phyloP scores from a whole-genome alignment of 768 basidiomycete genomes.

The Clitopilus hobsonii region DNA sequence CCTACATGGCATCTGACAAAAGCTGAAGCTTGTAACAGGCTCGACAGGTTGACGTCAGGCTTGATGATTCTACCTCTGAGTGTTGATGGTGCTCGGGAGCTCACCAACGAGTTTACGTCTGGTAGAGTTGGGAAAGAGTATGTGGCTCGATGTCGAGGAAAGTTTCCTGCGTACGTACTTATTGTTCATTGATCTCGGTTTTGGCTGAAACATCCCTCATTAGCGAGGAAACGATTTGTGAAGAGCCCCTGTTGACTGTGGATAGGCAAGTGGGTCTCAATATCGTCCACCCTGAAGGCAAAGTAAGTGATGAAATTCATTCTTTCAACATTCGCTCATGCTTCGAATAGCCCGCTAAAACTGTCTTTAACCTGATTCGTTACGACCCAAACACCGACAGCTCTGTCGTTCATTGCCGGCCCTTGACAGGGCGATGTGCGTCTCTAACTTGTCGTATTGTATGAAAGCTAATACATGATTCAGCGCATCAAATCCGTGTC shows the following conservation, averaged over 20 bases:
- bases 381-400: conserved; percentile 80
- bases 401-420: conserved; percentile 86
- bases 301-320: conserved; percentile 42
- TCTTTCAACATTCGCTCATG: conserved; percentile 2
- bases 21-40: conserved; percentile 81
- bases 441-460: conserved; percentile 8
- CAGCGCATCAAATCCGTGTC: conserved; percentile 96
- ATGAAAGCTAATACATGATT: conserved; percentile 6
- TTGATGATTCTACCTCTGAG: conserved; percentile 90
- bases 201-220: not conserved
- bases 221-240: conserved; percentile 79
- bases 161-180: conserved; percentile 74
- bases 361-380: conserved; percentile 76
- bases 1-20: conserved; percentile 3
- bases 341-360: conserved; percentile 68
- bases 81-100: conserved; percentile 55
- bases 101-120: conserved; percentile 78
- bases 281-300: conserved; percentile 92
- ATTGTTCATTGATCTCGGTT: not conserved
- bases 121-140: conserved; percentile 90
- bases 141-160: conserved; percentile 79
- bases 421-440: conserved; percentile 91
- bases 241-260: conserved; percentile 83
- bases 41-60: conserved; percentile 93
- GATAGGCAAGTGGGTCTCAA: conserved; percentile 97